phyloP scores from a whole-genome alignment of 306 rosid species.

The Dalbergia cultrata region DNA sequence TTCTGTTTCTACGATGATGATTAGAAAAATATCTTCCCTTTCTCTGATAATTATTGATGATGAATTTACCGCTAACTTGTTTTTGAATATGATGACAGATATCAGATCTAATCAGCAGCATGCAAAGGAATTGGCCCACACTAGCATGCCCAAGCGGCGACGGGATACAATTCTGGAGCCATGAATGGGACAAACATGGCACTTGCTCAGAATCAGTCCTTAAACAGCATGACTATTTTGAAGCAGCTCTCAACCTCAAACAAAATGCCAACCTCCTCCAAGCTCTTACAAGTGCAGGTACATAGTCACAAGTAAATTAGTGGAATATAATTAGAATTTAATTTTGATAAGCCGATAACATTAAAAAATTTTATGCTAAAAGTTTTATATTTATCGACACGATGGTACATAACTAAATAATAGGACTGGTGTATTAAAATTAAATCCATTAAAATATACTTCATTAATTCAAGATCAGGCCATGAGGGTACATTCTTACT shows the following conservation, averaged over 20 bases:
- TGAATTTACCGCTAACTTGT: constrained; percentile 27
- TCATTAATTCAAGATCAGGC: too few relatives aligned
- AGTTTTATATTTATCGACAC: too few relatives aligned
- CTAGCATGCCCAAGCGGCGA: constrained; percentile 76
- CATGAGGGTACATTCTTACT: too few relatives aligned
- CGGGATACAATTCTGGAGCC: constrained; percentile 69
- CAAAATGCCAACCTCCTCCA: constrained; percentile 57
- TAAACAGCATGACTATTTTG: constrained; percentile 72
- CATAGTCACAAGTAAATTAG: neutral
- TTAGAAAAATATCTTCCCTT: neutral
- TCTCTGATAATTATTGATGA: constrained; percentile 2
- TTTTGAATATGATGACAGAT: constrained; percentile 36
- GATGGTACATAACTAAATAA: too few relatives aligned
- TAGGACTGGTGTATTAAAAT: too few relatives aligned
- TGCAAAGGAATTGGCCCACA: constrained; percentile 74
- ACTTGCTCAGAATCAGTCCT: constrained; percentile 79
- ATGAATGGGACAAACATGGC: constrained; percentile 87
- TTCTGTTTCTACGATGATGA: neutral
- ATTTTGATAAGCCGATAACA: too few relatives aligned
- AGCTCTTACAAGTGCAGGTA: constrained; percentile 67
- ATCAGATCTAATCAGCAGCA: constrained; percentile 32
- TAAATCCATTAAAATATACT: too few relatives aligned
- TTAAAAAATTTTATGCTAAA: too few relatives aligned
- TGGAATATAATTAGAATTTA: too few relatives aligned
- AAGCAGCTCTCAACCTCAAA: constrained; percentile 62